Conservation (phyloP, 176 grass and related monocot genomes). For the Leersia perrieri region DNA sequence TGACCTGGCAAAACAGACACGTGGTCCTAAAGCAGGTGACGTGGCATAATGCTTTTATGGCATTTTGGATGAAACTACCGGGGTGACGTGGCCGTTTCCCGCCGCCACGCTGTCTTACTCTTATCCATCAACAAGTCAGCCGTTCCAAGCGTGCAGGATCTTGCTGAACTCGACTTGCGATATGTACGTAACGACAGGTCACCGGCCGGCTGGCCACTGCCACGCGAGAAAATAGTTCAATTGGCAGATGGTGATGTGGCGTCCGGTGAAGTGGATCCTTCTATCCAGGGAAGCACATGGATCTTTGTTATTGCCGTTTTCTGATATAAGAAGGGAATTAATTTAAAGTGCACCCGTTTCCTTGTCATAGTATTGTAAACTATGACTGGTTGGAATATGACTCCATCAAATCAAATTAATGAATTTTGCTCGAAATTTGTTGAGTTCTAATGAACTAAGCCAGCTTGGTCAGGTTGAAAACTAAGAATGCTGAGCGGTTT, state of each 20-base stretch:
- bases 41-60: conserved; percentile 1
- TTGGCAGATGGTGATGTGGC: neutral
- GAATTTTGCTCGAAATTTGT: too few species aligned
- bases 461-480: neutral
- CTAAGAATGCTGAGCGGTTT: neutral
- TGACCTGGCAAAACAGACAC: too few species aligned
- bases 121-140: conserved; percentile 11
- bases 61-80: neutral
- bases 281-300: neutral
- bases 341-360: too few species aligned
- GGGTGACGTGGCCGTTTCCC: neutral
- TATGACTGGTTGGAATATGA: too few species aligned
- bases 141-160: neutral
- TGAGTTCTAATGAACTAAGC: neutral
- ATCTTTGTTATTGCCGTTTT: too few species aligned
- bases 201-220: neutral
- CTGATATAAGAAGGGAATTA: too few species aligned
- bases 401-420: too few species aligned
- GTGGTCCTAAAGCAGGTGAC: neutral
- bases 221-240: neutral
- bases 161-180: neutral
- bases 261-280: neutral
- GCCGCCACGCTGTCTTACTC: neutral
- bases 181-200: neutral
- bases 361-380: too few species aligned